Evolutionary conservation across 1,284 basidiomycete genomes (phyloP), one percentile per base, ranked within the genome.

Genomic region (Afroboletus lepidellus): DNA sequence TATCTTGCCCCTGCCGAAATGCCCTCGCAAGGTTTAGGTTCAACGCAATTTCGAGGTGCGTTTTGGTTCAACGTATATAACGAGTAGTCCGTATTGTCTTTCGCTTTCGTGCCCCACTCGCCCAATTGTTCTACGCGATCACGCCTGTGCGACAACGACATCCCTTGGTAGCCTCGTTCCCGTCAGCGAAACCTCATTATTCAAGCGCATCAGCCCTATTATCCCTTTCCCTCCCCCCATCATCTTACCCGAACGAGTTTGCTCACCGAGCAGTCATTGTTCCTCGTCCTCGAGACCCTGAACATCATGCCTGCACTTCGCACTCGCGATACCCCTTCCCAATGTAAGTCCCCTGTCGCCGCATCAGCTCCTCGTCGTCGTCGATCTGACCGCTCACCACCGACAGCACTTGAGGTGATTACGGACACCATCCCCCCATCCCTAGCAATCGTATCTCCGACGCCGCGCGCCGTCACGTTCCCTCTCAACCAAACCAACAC

Each of bases 391-490:
- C 57, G 60, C 70, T 72, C 66, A 71, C 63, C 60, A 25, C 36
- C 37, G 45, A n/a, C 66, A 86, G 83, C 79, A 77, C 84, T 87
- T 76, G 81, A 87, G 76, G 85, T 88, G 77, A 78, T 80, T 65
- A 82, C 83, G 69, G 81, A 84, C 69, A 75, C 77, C 57, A 77
- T 76, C 37, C 72, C 74, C 55, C 86, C 84, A n/a, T 72, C 78
- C 36, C 69, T 87, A 56, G 71, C 81, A 59, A 84, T 89, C 70
- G 71, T 86, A 69, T 84, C 85, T 24, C 86, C 86, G 46, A 89
- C 86, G 68, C 86, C 87, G 69, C 85, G 87, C 74, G 81, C 87
- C 67, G 81, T 83, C 71, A 77, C 80, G 50, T 88, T 89, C 75
- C 81, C 85, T 72, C 69, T 74, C 57, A 76, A 78, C 66, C 72